Conservation (phyloP, 2,329 filamentous ascomycete genomes). For the Alternaria infectoria region DNA sequence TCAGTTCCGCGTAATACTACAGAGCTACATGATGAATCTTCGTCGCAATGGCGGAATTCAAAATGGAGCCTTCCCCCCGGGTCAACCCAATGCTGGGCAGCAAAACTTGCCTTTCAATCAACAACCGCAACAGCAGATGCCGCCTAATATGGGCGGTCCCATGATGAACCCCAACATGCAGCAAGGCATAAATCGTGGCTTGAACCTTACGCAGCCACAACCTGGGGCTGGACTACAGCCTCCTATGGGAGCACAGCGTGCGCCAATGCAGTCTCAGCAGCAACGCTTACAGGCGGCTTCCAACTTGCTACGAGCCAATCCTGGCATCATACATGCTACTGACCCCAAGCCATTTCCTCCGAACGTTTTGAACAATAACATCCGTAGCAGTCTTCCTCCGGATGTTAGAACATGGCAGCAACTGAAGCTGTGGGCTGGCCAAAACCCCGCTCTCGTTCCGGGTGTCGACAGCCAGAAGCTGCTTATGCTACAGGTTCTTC, state of each 20-base stretch:
- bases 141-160: slow-evolving; percentile 28
- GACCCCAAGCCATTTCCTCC: slow-evolving; percentile 42
- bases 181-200: slow-evolving; percentile 31
- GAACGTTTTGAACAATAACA: slow-evolving; percentile 31
- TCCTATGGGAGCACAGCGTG: slow-evolving; percentile 33
- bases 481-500: slow-evolving; percentile 49
- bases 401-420: slow-evolving; percentile 63
- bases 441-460: slow-evolving; percentile 49
- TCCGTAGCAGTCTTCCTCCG: slow-evolving; percentile 51
- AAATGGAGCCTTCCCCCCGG: slow-evolving; percentile 27
- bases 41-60: slow-evolving; percentile 32
- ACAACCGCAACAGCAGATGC: slow-evolving; percentile 29
- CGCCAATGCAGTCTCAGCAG: slow-evolving; percentile 29
- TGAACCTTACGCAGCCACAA: slow-evolving; percentile 37
- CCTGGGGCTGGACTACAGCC: slow-evolving; percentile 33
- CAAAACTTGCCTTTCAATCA: slow-evolving; percentile 42
- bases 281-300: slow-evolving; percentile 36
- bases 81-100: slow-evolving; percentile 29
- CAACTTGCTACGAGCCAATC: slow-evolving; percentile 38
- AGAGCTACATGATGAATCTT: slow-evolving; percentile 29
- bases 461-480: slow-evolving; percentile 39
- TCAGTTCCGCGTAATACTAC: slow-evolving; percentile 39
- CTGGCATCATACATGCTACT: slow-evolving; percentile 42
- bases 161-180: slow-evolving; percentile 41
- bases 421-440: slow-evolving; percentile 60